phyloP scores from a whole-genome alignment of 2,329 filamentous ascomycete species.

The Trichoderma oligosporum region DNA sequence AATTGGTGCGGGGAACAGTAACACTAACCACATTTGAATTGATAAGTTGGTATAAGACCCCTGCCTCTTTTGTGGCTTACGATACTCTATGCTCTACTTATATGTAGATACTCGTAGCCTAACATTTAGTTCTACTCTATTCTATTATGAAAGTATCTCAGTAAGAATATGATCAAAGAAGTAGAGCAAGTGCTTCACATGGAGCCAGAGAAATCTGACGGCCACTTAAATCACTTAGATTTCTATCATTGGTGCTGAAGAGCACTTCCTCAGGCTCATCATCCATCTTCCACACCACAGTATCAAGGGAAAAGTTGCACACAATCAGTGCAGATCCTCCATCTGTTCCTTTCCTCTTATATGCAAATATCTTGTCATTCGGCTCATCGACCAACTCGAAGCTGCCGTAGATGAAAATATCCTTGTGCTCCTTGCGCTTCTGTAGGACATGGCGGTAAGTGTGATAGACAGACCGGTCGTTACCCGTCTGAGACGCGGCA shows the following conservation, averaged over 20 bases:
- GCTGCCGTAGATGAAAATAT: conserved; percentile 65
- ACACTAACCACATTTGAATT: not conserved
- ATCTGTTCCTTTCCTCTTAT: conserved; percentile 32
- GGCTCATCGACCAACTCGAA: conserved; percentile 39
- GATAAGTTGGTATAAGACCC: no score
- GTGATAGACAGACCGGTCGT: conserved; percentile 51
- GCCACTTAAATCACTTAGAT: conserved; percentile 27
- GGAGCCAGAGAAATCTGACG: conserved; percentile 33
- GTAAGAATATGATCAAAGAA: conserved; percentile 25
- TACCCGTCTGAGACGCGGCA: conserved; percentile 49
- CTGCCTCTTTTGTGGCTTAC: no score
- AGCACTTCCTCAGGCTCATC: conserved; percentile 33
- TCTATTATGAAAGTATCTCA: not conserved
- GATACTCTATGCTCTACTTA: not conserved
- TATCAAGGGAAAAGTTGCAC: conserved; percentile 38
- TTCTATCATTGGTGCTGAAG: conserved; percentile 33
- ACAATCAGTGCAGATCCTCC: conserved; percentile 35
- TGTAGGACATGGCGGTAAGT: conserved; percentile 60
- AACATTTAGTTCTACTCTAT: not conserved
- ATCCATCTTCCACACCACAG: conserved; percentile 32
- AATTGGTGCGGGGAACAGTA: conserved; percentile 1
- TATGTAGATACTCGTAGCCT: not conserved
- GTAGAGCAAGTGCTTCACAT: conserved; percentile 36
- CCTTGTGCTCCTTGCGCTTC: conserved; percentile 56
- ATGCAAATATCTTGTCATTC: conserved; percentile 38